Conservation (phyloP, 116 monocot species). For the Thalassia testudinum region DNA sequence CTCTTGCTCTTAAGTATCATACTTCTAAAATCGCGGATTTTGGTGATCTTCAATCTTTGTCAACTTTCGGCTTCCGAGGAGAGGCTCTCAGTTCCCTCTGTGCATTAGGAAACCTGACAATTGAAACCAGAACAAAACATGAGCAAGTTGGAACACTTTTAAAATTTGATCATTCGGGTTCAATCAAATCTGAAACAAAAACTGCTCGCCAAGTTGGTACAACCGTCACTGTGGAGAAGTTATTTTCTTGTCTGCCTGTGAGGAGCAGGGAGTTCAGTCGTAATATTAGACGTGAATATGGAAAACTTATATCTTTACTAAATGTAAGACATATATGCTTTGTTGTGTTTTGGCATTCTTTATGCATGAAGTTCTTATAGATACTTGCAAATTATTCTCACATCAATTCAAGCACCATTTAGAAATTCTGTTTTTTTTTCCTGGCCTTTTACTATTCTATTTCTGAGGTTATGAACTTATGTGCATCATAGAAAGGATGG, state of each 20-base stretch:
- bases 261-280: constrained; percentile 80
- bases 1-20: constrained; percentile 73
- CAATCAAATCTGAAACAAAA: constrained; percentile 49
- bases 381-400: too few species aligned
- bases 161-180: constrained; percentile 65
- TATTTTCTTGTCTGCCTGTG: constrained; percentile 89
- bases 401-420: too few species aligned
- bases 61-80: constrained; percentile 91
- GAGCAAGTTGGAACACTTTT: constrained; percentile 73
- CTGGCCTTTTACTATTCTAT: too few species aligned
- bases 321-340: constrained; percentile 46
- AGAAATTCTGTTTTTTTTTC: too few species aligned
- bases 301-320: constrained; percentile 74
- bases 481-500: too few species aligned
- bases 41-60: constrained; percentile 60
- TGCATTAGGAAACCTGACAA: constrained; percentile 59
- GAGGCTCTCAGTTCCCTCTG: constrained; percentile 93
- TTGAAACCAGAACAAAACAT: constrained; percentile 85
- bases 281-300: constrained; percentile 80
- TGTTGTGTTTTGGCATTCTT: background rate
- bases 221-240: constrained; percentile 70
- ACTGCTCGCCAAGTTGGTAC: constrained; percentile 86
- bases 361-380: too few species aligned
- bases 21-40: constrained; percentile 89
- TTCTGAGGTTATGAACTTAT: too few species aligned